Conservation (phyloP, 2,329 filamentous ascomycete species). For the Furcasterigmium furcatum region DNA sequence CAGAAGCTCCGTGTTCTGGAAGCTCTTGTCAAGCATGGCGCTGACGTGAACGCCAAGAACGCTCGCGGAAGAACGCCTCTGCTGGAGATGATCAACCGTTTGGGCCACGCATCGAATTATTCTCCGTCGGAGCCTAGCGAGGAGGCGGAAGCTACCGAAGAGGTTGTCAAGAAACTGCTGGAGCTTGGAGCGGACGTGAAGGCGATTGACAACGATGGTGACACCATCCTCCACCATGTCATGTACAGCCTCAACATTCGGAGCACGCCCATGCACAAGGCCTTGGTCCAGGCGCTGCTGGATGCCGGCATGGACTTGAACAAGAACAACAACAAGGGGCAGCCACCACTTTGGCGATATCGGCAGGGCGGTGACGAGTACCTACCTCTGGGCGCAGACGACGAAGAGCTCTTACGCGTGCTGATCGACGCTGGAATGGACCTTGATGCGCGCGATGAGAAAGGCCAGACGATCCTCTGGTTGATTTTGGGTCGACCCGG, state of each 20-base stretch:
- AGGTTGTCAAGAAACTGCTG: background rate
- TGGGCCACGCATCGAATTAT: background rate
- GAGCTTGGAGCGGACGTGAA: background rate
- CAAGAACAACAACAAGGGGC: conserved; percentile 9
- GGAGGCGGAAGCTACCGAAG: background rate
- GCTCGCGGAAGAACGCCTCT: background rate
- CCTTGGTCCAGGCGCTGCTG: background rate
- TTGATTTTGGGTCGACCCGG: conserved; percentile 3
- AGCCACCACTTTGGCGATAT: conserved; percentile 12
- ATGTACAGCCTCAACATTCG: background rate
- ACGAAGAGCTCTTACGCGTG: background rate
- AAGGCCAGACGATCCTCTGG: conserved; percentile 13
- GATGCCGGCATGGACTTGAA: conserved; percentile 16
- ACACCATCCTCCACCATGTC: background rate
- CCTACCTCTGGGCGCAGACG: fast-evolving
- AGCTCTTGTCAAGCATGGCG: background rate
- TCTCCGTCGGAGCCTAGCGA: no score
- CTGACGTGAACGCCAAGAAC: background rate
- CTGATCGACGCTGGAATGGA: conserved; percentile 17
- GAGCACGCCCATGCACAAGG: background rate
- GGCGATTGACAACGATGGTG: background rate
- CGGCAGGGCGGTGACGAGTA: no score
- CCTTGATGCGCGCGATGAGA: conserved; percentile 12
- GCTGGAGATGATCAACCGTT: background rate
- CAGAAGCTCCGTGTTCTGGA: background rate